Base-by-base conservation (phyloP, 2,329 filamentous ascomycete species). In the Gliomastix tumulicola region DNA sequence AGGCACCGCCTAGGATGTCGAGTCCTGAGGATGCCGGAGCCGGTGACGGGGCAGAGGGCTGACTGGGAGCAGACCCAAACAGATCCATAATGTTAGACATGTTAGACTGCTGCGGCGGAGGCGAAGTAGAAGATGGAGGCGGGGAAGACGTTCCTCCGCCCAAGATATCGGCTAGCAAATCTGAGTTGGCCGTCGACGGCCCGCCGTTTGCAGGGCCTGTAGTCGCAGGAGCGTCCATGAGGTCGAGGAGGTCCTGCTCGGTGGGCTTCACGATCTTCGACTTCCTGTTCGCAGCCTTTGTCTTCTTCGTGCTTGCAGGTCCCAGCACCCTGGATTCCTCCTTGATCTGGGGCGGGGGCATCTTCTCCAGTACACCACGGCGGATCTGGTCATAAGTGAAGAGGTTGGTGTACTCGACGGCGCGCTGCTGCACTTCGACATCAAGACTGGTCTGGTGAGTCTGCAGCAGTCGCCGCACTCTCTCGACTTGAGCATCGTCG, bases 321-420 rank as follows among this genome's bases (percentile, higher is more conserved):
- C 89, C 89, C 15, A 98, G 70, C 4, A 96, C 89, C 41, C 90
- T 76, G 37, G 92, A 90, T 57, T 94, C 88, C 57, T 98, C 92
- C 47, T 90, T 88, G 53, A 98, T 97, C 59, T 97, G 90, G 8
- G 92, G 92, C 3, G 92, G 79, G 7, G 92, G 92, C 94, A 98
- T 98, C 59, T 92, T 94, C 63, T 98, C 92, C 10, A 98, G 68
- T 4, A 98, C 92, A 40, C 92, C 92, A 41, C 76, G 77, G 37
- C 90, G 81, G 39, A 98, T 85, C 41, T 88, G 72, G 48, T 98
- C 89, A 51, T 88, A 88, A 1, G 78, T 77, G 51, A 98, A 97
- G n/a, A 98, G 71, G 53, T 97, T 97, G 40, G 82, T 79, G 52
- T 97, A 98, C 59, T 98, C 92, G 16, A 95, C 89, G 6, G 90